Evolutionary conservation across 129 eudicot genomes (phyloP).

Genomic region (Gnaphalium uliginosum): DNA sequence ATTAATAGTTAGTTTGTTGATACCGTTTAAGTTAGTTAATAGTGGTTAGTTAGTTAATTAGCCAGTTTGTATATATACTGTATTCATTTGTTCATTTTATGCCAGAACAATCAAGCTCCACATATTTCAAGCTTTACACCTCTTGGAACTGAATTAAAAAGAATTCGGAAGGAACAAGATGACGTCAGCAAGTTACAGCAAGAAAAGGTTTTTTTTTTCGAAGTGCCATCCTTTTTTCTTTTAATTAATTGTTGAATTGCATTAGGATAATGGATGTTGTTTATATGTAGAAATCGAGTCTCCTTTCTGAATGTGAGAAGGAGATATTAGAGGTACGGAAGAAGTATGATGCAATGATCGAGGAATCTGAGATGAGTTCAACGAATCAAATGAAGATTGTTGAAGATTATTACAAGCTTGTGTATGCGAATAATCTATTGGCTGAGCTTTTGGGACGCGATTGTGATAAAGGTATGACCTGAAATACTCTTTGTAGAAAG

Average conservation of each 20-base stretch:
- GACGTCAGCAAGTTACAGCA: conserved; percentile 40
- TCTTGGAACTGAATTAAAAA: conserved; percentile 52
- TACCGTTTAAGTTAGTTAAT: no score
- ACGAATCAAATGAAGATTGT: conserved; percentile 32
- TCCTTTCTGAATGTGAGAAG: conserved; percentile 46
- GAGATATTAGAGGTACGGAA: conserved; percentile 46
- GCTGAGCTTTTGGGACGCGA: conserved; percentile 42
- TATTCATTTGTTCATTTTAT: not conserved
- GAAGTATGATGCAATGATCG: conserved; percentile 47
- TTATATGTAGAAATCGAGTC: conserved; percentile 40
- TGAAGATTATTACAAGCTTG: conserved; percentile 37
- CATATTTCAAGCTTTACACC: conserved; percentile 32
- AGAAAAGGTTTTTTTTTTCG: conserved; percentile 46
- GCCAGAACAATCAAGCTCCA: conserved; percentile 23
- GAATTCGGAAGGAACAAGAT: conserved; percentile 37
- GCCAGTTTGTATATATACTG: no score
- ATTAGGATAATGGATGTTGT: not conserved
- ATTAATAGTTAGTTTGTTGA: no score
- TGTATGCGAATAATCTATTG: conserved; percentile 36
- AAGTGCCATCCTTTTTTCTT: not conserved
- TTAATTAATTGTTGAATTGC: not conserved
- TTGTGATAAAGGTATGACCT: conserved; percentile 35
- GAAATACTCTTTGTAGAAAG: no score
- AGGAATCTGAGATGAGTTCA: conserved; percentile 36
- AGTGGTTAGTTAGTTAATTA: no score